Conservation (phyloP, 2,329 filamentous ascomycete genomes). For the Colletotrichum brevisporum region DNA sequence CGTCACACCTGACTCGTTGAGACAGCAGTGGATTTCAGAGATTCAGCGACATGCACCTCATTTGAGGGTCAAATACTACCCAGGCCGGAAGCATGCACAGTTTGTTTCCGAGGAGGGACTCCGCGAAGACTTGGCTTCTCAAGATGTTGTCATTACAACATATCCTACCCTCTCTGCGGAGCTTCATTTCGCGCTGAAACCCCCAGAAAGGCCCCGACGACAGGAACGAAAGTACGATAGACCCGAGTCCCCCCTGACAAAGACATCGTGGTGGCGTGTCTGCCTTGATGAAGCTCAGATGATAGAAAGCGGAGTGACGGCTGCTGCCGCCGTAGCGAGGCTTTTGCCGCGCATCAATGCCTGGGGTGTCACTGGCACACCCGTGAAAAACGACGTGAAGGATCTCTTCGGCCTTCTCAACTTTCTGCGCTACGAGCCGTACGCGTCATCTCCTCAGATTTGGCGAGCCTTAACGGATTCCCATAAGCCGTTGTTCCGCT, state of each 20-base stretch:
- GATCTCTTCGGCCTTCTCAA: constrained; percentile 86
- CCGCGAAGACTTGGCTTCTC: constrained; percentile 60
- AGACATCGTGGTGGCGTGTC: constrained; percentile 90
- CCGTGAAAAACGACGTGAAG: constrained; percentile 81
- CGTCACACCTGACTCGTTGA: constrained; percentile 69
- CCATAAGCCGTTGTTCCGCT: constrained; percentile 75
- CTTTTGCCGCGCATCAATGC: constrained; percentile 87
- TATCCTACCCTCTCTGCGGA: constrained; percentile 83
- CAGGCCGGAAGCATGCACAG: constrained; percentile 59
- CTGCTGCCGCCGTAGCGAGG: constrained; percentile 84
- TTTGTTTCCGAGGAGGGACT: constrained; percentile 55
- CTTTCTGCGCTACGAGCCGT: constrained; percentile 86
- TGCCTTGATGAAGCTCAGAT: constrained; percentile 88
- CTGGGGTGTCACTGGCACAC: constrained; percentile 94
- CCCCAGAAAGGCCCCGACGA: constrained; percentile 78
- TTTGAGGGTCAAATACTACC: constrained; percentile 70
- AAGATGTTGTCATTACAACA: constrained; percentile 75
- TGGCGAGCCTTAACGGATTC: constrained; percentile 77
- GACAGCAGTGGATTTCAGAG: constrained; percentile 74
- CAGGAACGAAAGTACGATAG: constrained; percentile 76
- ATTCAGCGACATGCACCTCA: constrained; percentile 70
- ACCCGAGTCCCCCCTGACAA: constrained; percentile 81
- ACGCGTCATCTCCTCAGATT: constrained; percentile 72
- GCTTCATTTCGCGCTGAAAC: constrained; percentile 80
- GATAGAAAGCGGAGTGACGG: constrained; percentile 89